Conservation (phyloP, 2,329 filamentous ascomycete genomes). For the Dactylonectria estremocensis region DNA sequence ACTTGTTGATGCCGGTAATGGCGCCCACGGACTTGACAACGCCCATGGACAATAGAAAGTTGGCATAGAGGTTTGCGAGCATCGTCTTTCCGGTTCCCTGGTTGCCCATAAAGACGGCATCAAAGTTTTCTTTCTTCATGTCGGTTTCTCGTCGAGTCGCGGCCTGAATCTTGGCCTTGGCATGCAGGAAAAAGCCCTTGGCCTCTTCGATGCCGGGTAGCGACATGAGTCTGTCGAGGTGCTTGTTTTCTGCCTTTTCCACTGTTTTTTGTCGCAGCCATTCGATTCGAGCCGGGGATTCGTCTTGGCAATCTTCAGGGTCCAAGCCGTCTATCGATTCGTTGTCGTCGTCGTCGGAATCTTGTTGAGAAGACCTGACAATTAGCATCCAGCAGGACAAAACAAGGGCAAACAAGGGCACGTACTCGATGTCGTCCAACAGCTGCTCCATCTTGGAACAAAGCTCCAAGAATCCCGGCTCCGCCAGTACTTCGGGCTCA, state of each 20-base stretch:
- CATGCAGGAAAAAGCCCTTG: slow-evolving; percentile 69
- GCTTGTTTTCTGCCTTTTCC: slow-evolving; percentile 64
- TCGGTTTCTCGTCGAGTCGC: slow-evolving; percentile 64
- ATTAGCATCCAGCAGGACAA: slow-evolving; percentile 19
- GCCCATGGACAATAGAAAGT: slow-evolving; percentile 48
- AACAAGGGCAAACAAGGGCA: not conserved
- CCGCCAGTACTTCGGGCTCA: slow-evolving; percentile 43
- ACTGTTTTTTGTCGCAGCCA: slow-evolving; percentile 60
- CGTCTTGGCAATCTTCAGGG: slow-evolving; percentile 51
- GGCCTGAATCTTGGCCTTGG: slow-evolving; percentile 63
- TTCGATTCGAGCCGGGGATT: slow-evolving; percentile 59
- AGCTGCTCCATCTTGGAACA: slow-evolving; percentile 48
- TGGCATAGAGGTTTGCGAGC: slow-evolving; percentile 49
- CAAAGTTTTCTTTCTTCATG: slow-evolving; percentile 59
- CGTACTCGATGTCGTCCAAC: slow-evolving; percentile 52
- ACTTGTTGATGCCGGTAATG: slow-evolving; percentile 57
- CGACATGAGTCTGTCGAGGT: slow-evolving; percentile 72
- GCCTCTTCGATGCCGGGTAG: slow-evolving; percentile 76
- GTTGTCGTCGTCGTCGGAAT: slow-evolving; percentile 43
- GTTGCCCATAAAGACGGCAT: slow-evolving; percentile 50
- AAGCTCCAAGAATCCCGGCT: slow-evolving; percentile 47
- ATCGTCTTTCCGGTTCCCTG: slow-evolving; percentile 51
- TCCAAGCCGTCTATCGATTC: slow-evolving; percentile 49
- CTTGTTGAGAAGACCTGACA: slow-evolving; percentile 36
- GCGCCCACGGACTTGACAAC: slow-evolving; percentile 55